Evolutionary conservation across 163 green algal species (phyloP), one percentile per base, ranked within the genome.

Genomic region (Scenedesmus sp.): DNA sequence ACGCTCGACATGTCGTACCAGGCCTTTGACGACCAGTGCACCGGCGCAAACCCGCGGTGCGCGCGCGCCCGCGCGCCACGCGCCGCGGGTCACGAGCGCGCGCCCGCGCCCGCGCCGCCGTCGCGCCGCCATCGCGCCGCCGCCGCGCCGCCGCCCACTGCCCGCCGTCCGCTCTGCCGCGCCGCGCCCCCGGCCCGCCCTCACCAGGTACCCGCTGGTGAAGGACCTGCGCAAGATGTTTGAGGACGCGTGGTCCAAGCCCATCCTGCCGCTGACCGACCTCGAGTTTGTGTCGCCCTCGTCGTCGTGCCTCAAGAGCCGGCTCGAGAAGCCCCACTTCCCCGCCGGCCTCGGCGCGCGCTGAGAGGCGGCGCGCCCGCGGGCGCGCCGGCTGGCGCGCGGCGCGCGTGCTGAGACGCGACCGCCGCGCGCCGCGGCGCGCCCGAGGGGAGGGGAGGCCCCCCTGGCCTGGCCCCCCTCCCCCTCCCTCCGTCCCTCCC

Each of bases 21-120:
- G 29, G 89, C 89, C 4, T 93, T 93, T 70, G 89, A 93, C 47
- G 89, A 93, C 74, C 88, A 93, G 78, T 93, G 89, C 89, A 93
- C 89, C 10, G 89, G 89, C 15, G 85, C 89, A 66, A 93, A 93
- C 87, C 89, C 89, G 34, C 80, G 88, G 45, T 93, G 92, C 77
- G 84, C 88, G 0, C 51, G 54, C 51, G 67, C 65, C n/a, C n/a
- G n/a, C n/a, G n/a, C n/a, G n/a, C n/a, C n/a, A n/a, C n/a, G n/a
- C n/a, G n/a, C n/a, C n/a, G n/a, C n/a, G n/a, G n/a, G n/a, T n/a
- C n/a, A n/a, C n/a, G n/a, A n/a, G n/a, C n/a, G n/a, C n/a, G n/a
- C n/a, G n/a, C n/a, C n/a, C n/a, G n/a, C n/a, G n/a, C n/a, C n/a
- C n/a, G n/a, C n/a, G n/a, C n/a, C n/a, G n/a, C n/a, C n/a, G n/a